A percentile compares a stretch with the other conserved stretches of the same genome.
Evolutionary conservation across 495 filamentous ascomycete genomes (phyloP).

Genomic region (Penicillium alfredii): DNA sequence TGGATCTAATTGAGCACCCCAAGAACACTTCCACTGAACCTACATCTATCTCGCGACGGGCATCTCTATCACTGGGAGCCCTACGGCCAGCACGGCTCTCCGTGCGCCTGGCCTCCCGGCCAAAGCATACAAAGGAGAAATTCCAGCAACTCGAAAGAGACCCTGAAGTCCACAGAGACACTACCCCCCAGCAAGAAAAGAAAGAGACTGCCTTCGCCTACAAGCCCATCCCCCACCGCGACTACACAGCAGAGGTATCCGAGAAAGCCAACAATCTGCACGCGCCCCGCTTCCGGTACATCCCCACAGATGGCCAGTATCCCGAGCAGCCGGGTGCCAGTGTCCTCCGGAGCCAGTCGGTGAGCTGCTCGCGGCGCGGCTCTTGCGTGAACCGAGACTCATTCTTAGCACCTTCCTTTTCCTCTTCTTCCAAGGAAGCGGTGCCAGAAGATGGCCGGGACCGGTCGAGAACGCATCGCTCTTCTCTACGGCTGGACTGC

Average conservation of each 20-base stretch:
- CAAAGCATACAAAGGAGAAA: conserved; percentile 14
- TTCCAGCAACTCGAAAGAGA: conserved; percentile 2
- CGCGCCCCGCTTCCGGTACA: conserved; percentile 29
- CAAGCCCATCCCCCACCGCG: conserved; percentile 28
- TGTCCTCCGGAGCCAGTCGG: conserved; percentile 16
- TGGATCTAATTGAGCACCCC: conserved; percentile 9
- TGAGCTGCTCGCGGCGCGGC: conserved; percentile 9
- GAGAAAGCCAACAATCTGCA: conserved; percentile 12
- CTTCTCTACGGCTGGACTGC: too few species aligned
- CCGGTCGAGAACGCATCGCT: background rate
- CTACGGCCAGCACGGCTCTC: conserved; percentile 30
- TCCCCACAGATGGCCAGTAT: conserved; percentile 26
- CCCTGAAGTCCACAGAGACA: conserved; percentile 4
- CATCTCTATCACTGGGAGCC: conserved; percentile 21
- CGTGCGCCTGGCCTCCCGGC: conserved; percentile 25
- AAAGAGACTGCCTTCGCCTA: conserved; percentile 31
- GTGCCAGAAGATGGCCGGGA: background rate
- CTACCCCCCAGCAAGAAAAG: conserved; percentile 7
- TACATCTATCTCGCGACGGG: conserved; percentile 13
- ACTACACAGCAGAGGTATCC: conserved; percentile 29
- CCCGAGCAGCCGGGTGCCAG: conserved; percentile 10
- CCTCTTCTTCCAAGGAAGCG: conserved; percentile 1
- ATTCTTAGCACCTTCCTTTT: too few species aligned
- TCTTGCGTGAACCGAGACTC: conserved; percentile 10
- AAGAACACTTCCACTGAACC: conserved; percentile 4